Evolutionary conservation across 805 yeast genomes (phyloP).

Genomic region (Teunomyces atbi): DNA sequence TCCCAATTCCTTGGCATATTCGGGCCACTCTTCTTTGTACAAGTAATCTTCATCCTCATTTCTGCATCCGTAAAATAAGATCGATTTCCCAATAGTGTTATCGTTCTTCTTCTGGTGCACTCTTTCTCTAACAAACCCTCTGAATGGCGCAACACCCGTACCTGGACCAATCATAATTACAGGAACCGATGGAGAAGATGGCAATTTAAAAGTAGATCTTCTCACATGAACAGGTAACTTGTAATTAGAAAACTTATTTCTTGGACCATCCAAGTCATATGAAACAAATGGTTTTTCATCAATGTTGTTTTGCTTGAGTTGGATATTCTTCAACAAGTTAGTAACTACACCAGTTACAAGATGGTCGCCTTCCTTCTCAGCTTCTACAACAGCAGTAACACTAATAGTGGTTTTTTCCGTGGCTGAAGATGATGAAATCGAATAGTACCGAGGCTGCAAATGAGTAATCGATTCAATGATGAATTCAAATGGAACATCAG

Average conservation of each 20-base stretch:
- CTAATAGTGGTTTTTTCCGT: conserved; percentile 74
- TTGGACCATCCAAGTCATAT: conserved; percentile 85
- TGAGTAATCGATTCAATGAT: conserved; percentile 77
- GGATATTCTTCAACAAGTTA: conserved; percentile 75
- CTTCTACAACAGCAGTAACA: conserved; percentile 91
- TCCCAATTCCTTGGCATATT: conserved; percentile 60
- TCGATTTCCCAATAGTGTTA: conserved; percentile 57
- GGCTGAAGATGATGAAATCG: conserved; percentile 86
- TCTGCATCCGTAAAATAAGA: conserved; percentile 89
- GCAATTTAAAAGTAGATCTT: conserved; percentile 92
- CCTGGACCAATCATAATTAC: conserved; percentile 96
- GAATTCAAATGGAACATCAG: conserved; percentile 75
- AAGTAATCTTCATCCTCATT: conserved; percentile 74
- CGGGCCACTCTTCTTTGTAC: conserved; percentile 87
- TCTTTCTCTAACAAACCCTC: conserved; percentile 91
- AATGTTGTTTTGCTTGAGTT: conserved; percentile 50
- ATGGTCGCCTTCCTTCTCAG: conserved; percentile 31
- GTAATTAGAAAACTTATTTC: conserved; percentile 48
- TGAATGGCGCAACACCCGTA: conserved; percentile 97
- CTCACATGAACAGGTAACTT: conserved; percentile 90
- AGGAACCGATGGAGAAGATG: conserved; percentile 79
- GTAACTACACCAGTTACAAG: conserved; percentile 85
- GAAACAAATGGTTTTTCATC: conserved; percentile 45
- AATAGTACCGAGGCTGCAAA: conserved; percentile 92
- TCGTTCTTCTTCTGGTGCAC: conserved; percentile 46